Conservation (phyloP, 2,329 filamentous ascomycete genomes). For the Cadophora sp. region DNA sequence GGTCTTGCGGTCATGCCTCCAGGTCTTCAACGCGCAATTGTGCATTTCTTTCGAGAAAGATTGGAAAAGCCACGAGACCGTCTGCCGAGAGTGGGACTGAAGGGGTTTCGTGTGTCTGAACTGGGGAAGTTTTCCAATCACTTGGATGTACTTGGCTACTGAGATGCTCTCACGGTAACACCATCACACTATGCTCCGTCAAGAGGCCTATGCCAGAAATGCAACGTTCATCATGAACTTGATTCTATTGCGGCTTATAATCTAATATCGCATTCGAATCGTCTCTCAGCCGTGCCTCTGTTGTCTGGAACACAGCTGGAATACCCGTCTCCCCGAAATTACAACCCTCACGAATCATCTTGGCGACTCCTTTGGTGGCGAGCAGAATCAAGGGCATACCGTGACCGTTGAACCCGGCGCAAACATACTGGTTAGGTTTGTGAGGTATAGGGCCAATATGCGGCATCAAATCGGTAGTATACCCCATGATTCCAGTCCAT, state of each 20-base stretch:
- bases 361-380: slow-evolving; percentile 21
- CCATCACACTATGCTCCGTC: not conserved
- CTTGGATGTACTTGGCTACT: not conserved
- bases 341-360: slow-evolving; percentile 26
- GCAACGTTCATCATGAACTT: not conserved
- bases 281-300: slow-evolving; percentile 15
- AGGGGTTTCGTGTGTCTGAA: slow-evolving; percentile 1
- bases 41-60: not conserved
- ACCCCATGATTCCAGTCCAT: no score
- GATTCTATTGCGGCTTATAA: slow-evolving; percentile 18
- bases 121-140: not conserved
- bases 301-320: slow-evolving; percentile 21
- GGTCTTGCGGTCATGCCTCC: not conserved
- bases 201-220: not conserved
- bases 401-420: slow-evolving; percentile 15
- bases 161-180: not conserved
- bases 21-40: slow-evolving; percentile 1
- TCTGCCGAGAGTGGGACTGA: not conserved
- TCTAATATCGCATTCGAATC: slow-evolving; percentile 23
- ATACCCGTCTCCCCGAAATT: slow-evolving; percentile 20
- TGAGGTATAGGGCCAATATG: no score
- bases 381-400: slow-evolving; percentile 24
- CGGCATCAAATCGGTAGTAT: no score
- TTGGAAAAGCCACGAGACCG: not conserved
- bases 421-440: no score